These are phyloP conservation scores for Pyrenophora tritici-repentis DNA, from an alignment of 2,329 filamentous ascomycete species.

Conservation along the genomic window DNA sequence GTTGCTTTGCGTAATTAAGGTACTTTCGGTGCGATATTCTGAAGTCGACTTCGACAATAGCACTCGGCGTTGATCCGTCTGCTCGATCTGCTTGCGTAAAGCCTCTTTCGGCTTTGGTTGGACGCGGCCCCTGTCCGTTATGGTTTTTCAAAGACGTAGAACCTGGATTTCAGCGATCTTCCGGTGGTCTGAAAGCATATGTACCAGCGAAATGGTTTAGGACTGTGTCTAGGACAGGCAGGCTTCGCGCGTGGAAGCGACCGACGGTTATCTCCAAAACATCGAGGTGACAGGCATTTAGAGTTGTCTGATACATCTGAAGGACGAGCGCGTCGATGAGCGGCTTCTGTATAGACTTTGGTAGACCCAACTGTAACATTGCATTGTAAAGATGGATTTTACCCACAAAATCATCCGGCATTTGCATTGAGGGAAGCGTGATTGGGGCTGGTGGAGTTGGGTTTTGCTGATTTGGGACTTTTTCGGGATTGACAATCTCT, in stretches of 20 bases:
- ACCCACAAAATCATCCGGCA: constrained; percentile 14
- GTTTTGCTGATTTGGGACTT: neutral
- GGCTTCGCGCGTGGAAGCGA: constrained; percentile 16
- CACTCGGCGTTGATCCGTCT: neutral
- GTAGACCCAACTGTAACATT: constrained; percentile 25
- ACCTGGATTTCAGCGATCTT: constrained; percentile 11
- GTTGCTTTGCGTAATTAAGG: neutral
- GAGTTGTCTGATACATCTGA: constrained; percentile 18
- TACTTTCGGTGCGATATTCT: neutral
- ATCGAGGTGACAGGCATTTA: constrained; percentile 18
- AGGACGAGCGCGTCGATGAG: constrained; percentile 20
- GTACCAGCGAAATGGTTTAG: constrained; percentile 23
- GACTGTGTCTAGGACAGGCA: constrained; percentile 28
- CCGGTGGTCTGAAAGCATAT: constrained; percentile 10
- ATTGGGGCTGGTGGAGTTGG: neutral
- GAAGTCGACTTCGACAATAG: neutral
- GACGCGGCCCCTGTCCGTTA: too few species aligned
- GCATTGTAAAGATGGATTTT: constrained; percentile 31
- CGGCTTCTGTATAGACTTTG: constrained; percentile 10
- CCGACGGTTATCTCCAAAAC: constrained; percentile 24
- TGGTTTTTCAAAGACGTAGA: neutral
- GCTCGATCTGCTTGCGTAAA: neutral
- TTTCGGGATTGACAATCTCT: neutral
- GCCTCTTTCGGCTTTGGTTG: too few species aligned
- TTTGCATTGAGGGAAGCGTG: neutral